Conservation (phyloP, 2,329 filamentous ascomycete genomes). For the Venturia aucupariae region DNA sequence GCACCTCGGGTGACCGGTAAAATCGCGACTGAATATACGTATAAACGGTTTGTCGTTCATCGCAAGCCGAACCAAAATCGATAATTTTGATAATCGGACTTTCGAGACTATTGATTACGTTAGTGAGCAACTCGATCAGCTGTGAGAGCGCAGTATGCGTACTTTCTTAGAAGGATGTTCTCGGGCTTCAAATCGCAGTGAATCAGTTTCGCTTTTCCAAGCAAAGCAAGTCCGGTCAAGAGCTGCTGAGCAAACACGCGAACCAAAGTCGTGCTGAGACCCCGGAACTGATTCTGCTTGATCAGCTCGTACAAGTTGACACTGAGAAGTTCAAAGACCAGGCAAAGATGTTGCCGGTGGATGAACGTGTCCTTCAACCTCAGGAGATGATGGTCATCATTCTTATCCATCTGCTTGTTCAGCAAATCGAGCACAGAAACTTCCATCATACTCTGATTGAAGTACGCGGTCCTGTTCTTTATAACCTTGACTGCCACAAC, state of each 20-base stretch:
- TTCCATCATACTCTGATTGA: conserved; percentile 99
- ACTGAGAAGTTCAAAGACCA: conserved; percentile 92
- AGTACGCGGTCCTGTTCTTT: conserved; percentile 97
- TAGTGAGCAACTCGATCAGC: neutral
- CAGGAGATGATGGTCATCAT: conserved; percentile 93
- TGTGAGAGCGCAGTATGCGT: conserved; percentile 21
- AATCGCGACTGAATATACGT: conserved; percentile 98
- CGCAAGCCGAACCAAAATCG: conserved; percentile 96
- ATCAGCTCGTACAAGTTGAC: conserved; percentile 98
- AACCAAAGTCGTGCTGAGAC: conserved; percentile 90
- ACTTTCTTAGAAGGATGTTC: conserved; percentile 95
- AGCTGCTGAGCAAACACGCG: conserved; percentile 96
- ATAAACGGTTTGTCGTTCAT: conserved; percentile 96
- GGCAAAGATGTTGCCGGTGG: conserved; percentile 88
- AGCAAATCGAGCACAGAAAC: conserved; percentile 95
- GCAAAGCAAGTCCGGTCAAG: conserved; percentile 78
- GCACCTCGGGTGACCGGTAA: conserved; percentile 91
- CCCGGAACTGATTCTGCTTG: conserved; percentile 98
- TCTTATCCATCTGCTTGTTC: conserved; percentile 98
- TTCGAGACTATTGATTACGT: conserved; percentile 53
- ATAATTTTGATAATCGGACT: conserved; percentile 99
- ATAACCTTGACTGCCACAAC: conserved; percentile 98
- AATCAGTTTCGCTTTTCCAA: conserved; percentile 94
- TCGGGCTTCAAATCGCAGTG: conserved; percentile 98
- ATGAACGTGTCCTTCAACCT: conserved; percentile 97